These are phyloP conservation scores for Plantago elongata DNA, from an alignment of 257 asterid genomes.

Conservation along the genomic window DNA sequence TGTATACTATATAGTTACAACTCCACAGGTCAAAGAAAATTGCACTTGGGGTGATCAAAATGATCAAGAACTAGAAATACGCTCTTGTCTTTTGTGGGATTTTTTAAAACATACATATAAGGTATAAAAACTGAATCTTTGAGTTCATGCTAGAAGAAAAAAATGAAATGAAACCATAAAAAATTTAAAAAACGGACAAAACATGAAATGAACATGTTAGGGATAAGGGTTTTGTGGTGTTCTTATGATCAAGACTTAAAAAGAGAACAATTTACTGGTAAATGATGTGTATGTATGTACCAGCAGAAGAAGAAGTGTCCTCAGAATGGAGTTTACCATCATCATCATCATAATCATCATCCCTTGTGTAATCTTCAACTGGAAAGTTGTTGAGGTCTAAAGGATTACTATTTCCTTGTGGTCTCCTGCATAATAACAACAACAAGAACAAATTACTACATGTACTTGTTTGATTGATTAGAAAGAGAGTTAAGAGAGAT, in stretches of 20 bases:
- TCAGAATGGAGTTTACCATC: conserved; percentile 41
- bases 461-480: not conserved
- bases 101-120: no score
- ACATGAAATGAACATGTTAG: not conserved
- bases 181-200: no score
- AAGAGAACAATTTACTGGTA: no score
- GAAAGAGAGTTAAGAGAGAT: not conserved
- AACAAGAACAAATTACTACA: not conserved
- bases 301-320: conserved; percentile 76
- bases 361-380: conserved; percentile 61
- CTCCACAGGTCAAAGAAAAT: conserved; percentile 22
- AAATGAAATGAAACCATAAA: no score
- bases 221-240: not conserved
- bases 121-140: no score
- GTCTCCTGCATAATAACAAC: conserved; percentile 54
- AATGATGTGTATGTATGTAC: conserved; percentile 63
- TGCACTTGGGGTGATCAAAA: no score
- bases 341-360: conserved; percentile 13
- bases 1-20: not conserved
- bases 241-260: not conserved
- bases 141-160: no score
- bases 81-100: no score
- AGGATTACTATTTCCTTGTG: conserved; percentile 48
- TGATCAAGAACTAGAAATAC: no score
- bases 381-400: conserved; percentile 97